Evolutionary conservation across 2,329 filamentous ascomycete species (phyloP).

Genomic region (Aspergillus sojae): DNA sequence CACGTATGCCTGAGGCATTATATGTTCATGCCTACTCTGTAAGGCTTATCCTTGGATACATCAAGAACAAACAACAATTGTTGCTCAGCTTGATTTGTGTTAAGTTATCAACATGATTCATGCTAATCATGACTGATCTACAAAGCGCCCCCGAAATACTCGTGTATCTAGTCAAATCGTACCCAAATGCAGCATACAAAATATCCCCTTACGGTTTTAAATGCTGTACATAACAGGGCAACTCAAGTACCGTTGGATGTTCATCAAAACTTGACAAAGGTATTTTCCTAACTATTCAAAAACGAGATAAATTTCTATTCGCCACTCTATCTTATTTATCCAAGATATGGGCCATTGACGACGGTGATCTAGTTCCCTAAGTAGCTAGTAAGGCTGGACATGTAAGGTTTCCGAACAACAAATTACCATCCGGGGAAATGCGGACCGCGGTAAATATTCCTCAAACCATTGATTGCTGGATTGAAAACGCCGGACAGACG

Average conservation of each 20-base stretch:
- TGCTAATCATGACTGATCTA: background rate
- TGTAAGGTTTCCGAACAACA: background rate
- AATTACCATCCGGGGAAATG: background rate
- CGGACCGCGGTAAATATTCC: background rate
- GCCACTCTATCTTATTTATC: background rate
- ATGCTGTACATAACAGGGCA: too few relatives aligned
- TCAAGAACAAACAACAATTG: background rate
- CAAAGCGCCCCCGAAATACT: background rate
- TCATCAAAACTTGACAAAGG: background rate
- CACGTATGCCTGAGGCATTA: constrained; percentile 32
- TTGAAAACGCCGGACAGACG: background rate
- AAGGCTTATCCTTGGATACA: background rate
- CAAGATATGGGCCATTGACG: background rate
- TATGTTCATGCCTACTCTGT: background rate
- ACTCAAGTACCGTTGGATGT: background rate
- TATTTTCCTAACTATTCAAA: background rate
- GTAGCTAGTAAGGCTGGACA: background rate
- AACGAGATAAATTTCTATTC: background rate
- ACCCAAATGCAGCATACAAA: background rate
- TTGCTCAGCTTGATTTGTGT: background rate
- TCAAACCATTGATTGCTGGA: background rate
- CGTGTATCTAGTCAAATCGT: background rate
- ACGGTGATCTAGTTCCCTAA: background rate
- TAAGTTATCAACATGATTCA: background rate
- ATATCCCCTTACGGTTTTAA: background rate